Base-by-base conservation (phyloP, 768 basidiomycete genomes). In the Mycena galericulata region DNA sequence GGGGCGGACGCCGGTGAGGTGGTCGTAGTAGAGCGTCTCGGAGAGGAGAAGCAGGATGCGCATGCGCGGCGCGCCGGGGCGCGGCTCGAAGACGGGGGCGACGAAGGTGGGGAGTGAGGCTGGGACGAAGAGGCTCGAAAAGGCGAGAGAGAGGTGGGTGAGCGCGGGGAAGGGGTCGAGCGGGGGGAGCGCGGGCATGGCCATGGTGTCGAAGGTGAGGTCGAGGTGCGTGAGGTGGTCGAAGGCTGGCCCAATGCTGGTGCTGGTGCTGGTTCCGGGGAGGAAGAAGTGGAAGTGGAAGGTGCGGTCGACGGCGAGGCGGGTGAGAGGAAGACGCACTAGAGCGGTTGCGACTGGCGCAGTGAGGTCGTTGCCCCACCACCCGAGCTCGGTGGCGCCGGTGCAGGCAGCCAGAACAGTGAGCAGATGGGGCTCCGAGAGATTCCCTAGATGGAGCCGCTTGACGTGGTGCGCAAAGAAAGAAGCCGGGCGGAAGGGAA, bases 391-490 rank as follows among this genome's bases (percentile, higher is more conserved):
- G 4, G 62, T 12, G 49, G 63, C 46, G 43, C 69, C 65, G 24
- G 61, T 63, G 51, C 69, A 71, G 27, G 61, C 29, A 1, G 60
- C 38, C 2, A 71, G 43, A 17, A 67, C 50, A 14, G 69, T 53
- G 32, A 63, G 11, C 32, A 71, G 69, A 6, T 36, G 8, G 34
- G 34, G 34, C 34, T 58, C 69, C 17, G 40, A 26, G 14, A 71
- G 24, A 10, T 67, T 36, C 0, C 61, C 69, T 22, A 71, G n/a
- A 9, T 63, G 57, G 9, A 71, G 57, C 9, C 15, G n/a, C 24
- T 60, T 53, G 3, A 71, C 69, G 26, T 67, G 55, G 49, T 57
- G 60, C 40, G 65, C 65, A 26, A 71, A 71, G 45, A 67, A 67
- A 6, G 50, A 47, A 1, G 61, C 38, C 1, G 65, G 65, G 20